Evolutionary conservation across 2,329 filamentous ascomycete genomes (phyloP), one percentile per base, ranked within the genome.

Genomic region (Exserohilum turcica): DNA sequence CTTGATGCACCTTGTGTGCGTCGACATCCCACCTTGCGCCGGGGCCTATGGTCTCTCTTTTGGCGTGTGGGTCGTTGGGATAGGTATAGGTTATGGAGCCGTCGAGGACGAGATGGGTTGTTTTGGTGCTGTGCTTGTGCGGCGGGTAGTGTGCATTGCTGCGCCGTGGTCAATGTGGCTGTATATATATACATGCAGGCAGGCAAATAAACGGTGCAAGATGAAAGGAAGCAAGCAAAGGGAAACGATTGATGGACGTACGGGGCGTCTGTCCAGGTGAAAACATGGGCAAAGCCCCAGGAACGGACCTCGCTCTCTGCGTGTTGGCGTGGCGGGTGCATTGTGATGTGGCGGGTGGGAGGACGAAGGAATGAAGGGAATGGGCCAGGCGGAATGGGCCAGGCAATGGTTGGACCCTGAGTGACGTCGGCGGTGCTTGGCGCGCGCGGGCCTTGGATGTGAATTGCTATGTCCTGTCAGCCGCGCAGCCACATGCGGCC

Each of bases 191-290:
- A n/a, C n/a, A n/a, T n/a, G n/a, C n/a, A n/a, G n/a, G n/a, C n/a
- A n/a, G n/a, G n/a, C n/a, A n/a, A n/a, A n/a, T n/a, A n/a, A n/a
- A n/a, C n/a, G n/a, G n/a, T n/a, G n/a, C 15, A 21, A 15, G 12
- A 18, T 5, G 9, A 3, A 37, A 6, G 28, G 16, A 32, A 24
- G 13, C 4, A 24, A 24, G 21, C 21, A 12, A 8, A 12, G 5
- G 13, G 28, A 19, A 15, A n/a, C n/a, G n/a, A n/a, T n/a, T 19
- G 27, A 15, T 28, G 10, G 52, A 81, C 84, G 70, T 80, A 90
- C 87, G 86, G 84, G 18, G 79, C 76, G 72, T 91, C 88, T 6
- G 82, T 85, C 87, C 88, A 91, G 2, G 86, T 90, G 59, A 89
- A 89, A 66, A 89, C 86, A 43, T 85, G 79, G 2, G 71, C 61